A percentile compares a stretch with the other conserved stretches of the same genome.
Conservation (phyloP, 768 basidiomycete genomes). For the Kwoniella mangroviensis region DNA sequence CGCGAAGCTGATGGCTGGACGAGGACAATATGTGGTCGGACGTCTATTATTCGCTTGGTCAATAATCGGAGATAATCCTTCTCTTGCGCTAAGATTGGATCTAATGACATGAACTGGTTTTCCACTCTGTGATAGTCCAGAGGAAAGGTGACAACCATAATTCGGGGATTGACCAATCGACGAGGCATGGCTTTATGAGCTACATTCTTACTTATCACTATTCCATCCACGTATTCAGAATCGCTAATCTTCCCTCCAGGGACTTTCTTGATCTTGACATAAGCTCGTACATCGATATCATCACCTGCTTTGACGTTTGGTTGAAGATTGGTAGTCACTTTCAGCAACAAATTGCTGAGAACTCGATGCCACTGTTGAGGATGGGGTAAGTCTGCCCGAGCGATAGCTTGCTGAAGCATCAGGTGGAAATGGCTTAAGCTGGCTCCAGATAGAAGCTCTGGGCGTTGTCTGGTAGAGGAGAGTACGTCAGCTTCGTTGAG, state of each 20-base stretch:
- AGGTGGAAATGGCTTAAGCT: conserved; percentile 88
- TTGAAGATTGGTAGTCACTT: conserved; percentile 76
- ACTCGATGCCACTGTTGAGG: conserved; percentile 85
- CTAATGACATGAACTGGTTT: conserved; percentile 85
- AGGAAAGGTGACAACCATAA: conserved; percentile 96
- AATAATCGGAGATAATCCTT: conserved; percentile 89
- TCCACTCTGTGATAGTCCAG: conserved; percentile 77
- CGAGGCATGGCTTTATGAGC: conserved; percentile 94
- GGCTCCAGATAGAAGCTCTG: conserved; percentile 74
- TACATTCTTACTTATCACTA: conserved; percentile 96
- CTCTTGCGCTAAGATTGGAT: conserved; percentile 87
- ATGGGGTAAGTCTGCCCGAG: conserved; percentile 78
- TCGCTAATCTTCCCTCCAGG: conserved; percentile 90
- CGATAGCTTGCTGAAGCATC: conserved; percentile 90
- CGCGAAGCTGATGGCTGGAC: conserved; percentile 90
- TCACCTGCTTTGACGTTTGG: conserved; percentile 68
- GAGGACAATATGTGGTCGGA: conserved; percentile 88
- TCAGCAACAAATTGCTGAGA: conserved; percentile 77
- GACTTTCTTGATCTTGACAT: conserved; percentile 98
- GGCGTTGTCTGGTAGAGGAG: conserved; percentile 19
- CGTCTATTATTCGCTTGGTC: conserved; percentile 83
- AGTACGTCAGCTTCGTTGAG: conserved; percentile 15
- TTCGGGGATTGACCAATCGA: conserved; percentile 77
- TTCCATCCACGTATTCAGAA: conserved; percentile 95
- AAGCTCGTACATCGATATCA: conserved; percentile 91